Evolutionary conservation across 345 rosid genomes (phyloP).

Genomic region (Eucalyptus marginata): DNA sequence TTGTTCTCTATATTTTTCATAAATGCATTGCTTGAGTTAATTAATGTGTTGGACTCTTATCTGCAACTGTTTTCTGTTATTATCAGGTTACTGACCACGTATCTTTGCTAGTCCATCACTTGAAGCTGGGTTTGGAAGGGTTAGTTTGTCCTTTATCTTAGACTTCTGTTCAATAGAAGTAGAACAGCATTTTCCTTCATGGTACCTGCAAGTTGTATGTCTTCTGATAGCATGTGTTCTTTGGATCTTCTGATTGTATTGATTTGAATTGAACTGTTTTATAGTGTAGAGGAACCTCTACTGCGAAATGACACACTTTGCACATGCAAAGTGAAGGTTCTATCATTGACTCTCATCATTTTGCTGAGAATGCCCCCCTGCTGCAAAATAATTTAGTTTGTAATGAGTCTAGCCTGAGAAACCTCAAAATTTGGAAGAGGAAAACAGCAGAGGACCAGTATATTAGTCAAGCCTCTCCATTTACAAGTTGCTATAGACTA

Average conservation of each 20-base stretch:
- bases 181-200: background rate
- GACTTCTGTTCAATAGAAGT: background rate
- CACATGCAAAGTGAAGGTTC: background rate
- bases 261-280: background rate
- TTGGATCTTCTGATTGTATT: background rate
- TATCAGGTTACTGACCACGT: constrained; percentile 88
- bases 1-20: background rate
- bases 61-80: constrained; percentile 1
- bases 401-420: background rate
- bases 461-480: background rate
- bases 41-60: background rate
- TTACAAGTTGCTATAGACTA: background rate
- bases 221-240: background rate
- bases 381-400: background rate
- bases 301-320: background rate
- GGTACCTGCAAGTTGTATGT: background rate
- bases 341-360: background rate
- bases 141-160: constrained; percentile 25
- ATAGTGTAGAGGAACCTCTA: background rate
- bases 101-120: constrained; percentile 90
- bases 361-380: background rate
- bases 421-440: background rate
- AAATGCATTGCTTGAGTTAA: background rate
- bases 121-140: constrained; percentile 98
- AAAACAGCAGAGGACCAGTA: background rate